phyloP scores from a whole-genome alignment of 2,329 filamentous ascomycete species.

The Zymoseptoria brevis region DNA sequence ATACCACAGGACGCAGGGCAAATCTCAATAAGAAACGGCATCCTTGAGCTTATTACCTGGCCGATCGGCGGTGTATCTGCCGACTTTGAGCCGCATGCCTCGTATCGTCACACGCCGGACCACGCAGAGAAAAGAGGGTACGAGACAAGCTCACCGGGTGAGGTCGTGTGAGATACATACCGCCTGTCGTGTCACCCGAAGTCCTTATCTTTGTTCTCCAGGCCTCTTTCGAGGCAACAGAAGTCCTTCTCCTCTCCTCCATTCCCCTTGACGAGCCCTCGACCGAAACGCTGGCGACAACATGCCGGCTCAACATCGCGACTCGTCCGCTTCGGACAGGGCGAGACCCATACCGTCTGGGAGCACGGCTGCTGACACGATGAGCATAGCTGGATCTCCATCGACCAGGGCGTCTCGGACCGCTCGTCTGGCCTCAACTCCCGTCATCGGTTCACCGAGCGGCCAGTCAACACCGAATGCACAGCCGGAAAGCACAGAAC shows the following conservation, averaged over 20 bases:
- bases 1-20: not conserved
- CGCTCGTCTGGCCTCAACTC: conserved; percentile 23
- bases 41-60: not conserved
- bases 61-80: not conserved
- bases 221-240: not conserved
- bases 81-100: not conserved
- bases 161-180: not conserved
- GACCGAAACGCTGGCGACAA: not conserved
- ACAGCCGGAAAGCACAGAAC: conserved; percentile 40
- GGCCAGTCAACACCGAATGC: conserved; percentile 12
- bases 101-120: not conserved
- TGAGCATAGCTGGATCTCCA: conserved; percentile 28
- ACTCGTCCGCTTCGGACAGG: not conserved
- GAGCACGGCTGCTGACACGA: conserved; percentile 13
- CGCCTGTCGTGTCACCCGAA: not conserved
- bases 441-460: conserved; percentile 19
- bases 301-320: not conserved
- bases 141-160: not conserved
- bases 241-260: not conserved
- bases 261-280: not conserved
- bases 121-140: not conserved
- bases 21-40: not conserved
- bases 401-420: conserved; percentile 37
- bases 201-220: not conserved
- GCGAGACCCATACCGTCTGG: conserved; percentile 16